These are phyloP conservation scores for Curvularia sp. DNA, from an alignment of 2,329 filamentous ascomycete species.

Conservation along the genomic window DNA sequence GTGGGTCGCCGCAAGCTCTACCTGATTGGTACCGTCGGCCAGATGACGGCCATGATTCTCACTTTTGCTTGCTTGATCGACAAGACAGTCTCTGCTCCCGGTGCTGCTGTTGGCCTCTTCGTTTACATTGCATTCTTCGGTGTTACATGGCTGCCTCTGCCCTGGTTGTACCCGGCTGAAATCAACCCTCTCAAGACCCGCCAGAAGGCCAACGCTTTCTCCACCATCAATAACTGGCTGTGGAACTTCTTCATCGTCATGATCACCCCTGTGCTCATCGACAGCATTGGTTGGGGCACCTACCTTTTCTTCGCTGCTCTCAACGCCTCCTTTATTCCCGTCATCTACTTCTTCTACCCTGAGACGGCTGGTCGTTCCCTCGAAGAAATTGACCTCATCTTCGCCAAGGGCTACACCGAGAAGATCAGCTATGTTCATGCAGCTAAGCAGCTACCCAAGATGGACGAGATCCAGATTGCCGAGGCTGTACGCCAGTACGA, in stretches of 20 bases:
- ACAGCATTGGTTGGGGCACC: slow-evolving; percentile 50
- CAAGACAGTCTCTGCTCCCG: slow-evolving; percentile 51
- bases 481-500: slow-evolving; percentile 46
- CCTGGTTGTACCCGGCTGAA: slow-evolving; percentile 64
- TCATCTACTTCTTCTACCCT: slow-evolving; percentile 64
- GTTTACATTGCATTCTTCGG: slow-evolving; percentile 74
- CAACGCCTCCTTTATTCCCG: slow-evolving; percentile 61
- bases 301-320: slow-evolving; percentile 61
- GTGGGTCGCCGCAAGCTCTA: slow-evolving; percentile 60
- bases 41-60: slow-evolving; percentile 58
- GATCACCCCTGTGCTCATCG: slow-evolving; percentile 53
- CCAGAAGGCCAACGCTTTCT: slow-evolving; percentile 63
- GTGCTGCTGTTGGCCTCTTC: slow-evolving; percentile 68
- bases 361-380: slow-evolving; percentile 61
- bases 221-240: slow-evolving; percentile 63
- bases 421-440: slow-evolving; percentile 50
- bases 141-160: slow-evolving; percentile 69
- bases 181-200: slow-evolving; percentile 63
- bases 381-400: slow-evolving; percentile 62
- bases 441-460: slow-evolving; percentile 46
- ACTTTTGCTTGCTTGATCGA: slow-evolving; percentile 53
- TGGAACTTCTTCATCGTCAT: slow-evolving; percentile 59
- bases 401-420: slow-evolving; percentile 50
- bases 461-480: slow-evolving; percentile 47
- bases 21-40: slow-evolving; percentile 57